Evolutionary conservation across 192 early-diverging fungal genomes (phyloP).

Genomic region (Entomortierella parvispora): DNA sequence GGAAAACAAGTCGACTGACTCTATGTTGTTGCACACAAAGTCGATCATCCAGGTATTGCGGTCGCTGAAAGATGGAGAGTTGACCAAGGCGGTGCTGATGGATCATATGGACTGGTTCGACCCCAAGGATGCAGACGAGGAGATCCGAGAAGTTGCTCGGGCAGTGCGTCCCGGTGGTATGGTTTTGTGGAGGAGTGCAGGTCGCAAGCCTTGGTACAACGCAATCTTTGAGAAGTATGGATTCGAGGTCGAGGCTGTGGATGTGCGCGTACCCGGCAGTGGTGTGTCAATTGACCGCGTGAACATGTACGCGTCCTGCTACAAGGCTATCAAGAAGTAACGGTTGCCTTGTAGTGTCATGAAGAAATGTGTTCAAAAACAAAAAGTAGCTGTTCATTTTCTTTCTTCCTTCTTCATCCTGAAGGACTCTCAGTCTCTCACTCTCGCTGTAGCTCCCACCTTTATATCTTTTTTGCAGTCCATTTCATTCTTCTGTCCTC

Average conservation of each 20-base stretch:
- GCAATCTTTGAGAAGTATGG: conserved; percentile 74
- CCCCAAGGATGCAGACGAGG: conserved; percentile 71
- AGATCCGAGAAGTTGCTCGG: conserved; percentile 72
- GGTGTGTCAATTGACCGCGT: conserved; percentile 78
- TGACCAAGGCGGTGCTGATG: conserved; percentile 84
- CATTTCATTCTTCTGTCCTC: neutral
- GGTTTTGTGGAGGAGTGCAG: conserved; percentile 86
- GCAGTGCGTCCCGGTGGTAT: conserved; percentile 69
- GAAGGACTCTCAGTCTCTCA: too few species aligned
- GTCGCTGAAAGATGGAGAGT: conserved; percentile 68
- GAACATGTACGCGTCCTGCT: conserved; percentile 87
- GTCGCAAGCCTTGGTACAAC: conserved; percentile 86
- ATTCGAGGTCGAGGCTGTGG: conserved; percentile 73
- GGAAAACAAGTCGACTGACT: conserved; percentile 60
- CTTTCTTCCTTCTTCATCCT: too few species aligned
- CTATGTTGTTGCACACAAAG: conserved; percentile 83
- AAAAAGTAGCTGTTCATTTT: neutral
- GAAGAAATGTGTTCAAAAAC: neutral
- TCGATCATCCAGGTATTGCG: conserved; percentile 77
- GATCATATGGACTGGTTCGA: conserved; percentile 92
- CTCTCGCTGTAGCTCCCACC: too few species aligned
- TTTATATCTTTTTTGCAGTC: neutral
- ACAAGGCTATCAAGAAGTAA: conserved; percentile 62
- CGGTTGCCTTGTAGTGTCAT: neutral
- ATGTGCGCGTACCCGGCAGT: conserved; percentile 72